Base-by-base conservation (phyloP, 345 rosid genomes). In the Rhodamnia rubescens region DNA sequence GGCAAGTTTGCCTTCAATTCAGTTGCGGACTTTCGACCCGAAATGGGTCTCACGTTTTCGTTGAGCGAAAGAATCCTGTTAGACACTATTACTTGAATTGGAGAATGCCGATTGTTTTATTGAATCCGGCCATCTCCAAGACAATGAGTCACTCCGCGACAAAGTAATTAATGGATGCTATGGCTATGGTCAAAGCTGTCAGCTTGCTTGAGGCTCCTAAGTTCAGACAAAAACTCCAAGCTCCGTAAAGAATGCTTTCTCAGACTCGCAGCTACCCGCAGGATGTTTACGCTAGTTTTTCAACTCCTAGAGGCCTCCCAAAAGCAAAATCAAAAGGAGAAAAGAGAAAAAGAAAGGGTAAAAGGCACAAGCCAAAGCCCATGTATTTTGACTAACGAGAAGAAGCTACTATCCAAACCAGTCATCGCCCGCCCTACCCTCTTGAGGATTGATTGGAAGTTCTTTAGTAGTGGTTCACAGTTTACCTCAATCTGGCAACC, bases 361-460 rank as follows among this genome's bases (percentile, higher is more conserved):
- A 4, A 36, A 2, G 80, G 47, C 47, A 47, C 24, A 1, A 69
- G 80, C 80, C 80, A 36, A 69, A 69, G 80, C 80, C 80, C 47
- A 36, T 36, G 24, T 69, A 2, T 69, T 69, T 36, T 69, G 80
- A 69, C 80, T 4, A 9, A 36, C 47, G 80, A 69, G 44, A 69
- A 69, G 80, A 69, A 69, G 80, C 80, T 9, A 0, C 47, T 36
- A 9, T 36, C 2, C 47, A 32, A 32, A 32, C 47, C 78, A 54
- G 74, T 61, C 74, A 0, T 0, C 40, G 21, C 0, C 16, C 40
- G 21, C 0, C 16, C 74, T 0, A 0, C 74, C 21, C 42, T 61
- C 40, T 29, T 7, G 74, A 61, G 42, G 74, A 61, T 29, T 1
- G 74, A 61, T 29, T 14, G 74, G 14, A 29, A 15, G 74, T 61